Evolutionary conservation across 371 early-diverging fungal genomes (phyloP), one percentile per base, ranked within the genome.

Genomic region (Blastocladiella emersonii): DNA sequence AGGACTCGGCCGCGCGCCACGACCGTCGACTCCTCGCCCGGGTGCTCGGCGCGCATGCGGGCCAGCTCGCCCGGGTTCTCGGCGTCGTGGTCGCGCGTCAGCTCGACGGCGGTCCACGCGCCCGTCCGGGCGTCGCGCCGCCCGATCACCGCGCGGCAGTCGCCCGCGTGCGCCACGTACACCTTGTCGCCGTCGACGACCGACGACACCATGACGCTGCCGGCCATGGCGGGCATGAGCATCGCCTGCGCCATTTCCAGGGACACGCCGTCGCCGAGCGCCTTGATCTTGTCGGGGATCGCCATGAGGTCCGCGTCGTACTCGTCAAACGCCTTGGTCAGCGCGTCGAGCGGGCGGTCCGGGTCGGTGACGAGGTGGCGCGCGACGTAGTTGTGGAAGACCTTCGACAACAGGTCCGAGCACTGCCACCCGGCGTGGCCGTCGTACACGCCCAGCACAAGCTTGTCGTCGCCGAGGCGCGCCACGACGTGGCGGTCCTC

Each of bases 11-110:
- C 84, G 2, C 79, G 61, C 48, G 65, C 63, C 32, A 89, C 67
- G 7, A 88, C 86, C 3, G 83, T 78, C 30, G 77, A 70, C 36
- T 76, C 76, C 64, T 90, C 90, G 4, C 83, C 85, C 4, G 92
- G 90, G 69, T 92, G 92, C 68, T 90, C 90, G 32, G 77, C 75
- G 27, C 72, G 51, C 60, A 91, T 59, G 15, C 92, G 68, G 36
- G 71, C 66, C 59, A 80, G 68, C 69, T 92, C 92, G 34, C 66
- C 70, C 45, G 74, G 72, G 63, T 86, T 90, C 25, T 71, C 61
- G 17, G 75, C 81, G 1, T 84, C 88, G 65, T 90, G 90, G 68
- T 91, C 92, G 41, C 68, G 76, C 43, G 84, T 83, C 65, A 92
- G 70, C 17, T 76, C 75, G 6, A 85, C 68, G 1, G 85, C 77